A percentile compares a stretch with the other conserved stretches of the same genome.
Evolutionary conservation across 176 grass and related monocot genomes (phyloP).

Genomic region (Stipa capillata): DNA sequence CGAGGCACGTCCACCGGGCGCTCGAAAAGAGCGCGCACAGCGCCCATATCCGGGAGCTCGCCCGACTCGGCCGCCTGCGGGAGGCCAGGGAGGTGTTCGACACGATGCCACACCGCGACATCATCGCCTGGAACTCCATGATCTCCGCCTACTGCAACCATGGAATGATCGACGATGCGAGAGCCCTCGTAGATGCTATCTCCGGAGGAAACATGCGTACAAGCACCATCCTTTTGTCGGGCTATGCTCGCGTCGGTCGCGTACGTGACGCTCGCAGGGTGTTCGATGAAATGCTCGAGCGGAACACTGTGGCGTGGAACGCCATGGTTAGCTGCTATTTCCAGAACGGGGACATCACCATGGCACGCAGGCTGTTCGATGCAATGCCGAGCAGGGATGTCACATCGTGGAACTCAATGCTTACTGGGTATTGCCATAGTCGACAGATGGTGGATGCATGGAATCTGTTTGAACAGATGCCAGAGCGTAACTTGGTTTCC

Average conservation of each 20-base stretch:
- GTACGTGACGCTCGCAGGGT: conserved; percentile 47
- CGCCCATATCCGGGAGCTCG: conserved; percentile 33
- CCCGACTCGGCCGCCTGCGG: conserved; percentile 20
- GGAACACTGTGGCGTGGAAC: conserved; percentile 50
- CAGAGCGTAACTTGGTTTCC: conserved; percentile 40
- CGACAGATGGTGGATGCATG: conserved; percentile 40
- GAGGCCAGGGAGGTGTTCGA: conserved; percentile 52
- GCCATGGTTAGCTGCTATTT: conserved; percentile 54
- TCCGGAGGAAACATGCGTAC: conserved; percentile 32
- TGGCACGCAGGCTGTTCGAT: conserved; percentile 47
- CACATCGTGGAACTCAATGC: conserved; percentile 59
- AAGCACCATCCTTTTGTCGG: conserved; percentile 37
- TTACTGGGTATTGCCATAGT: conserved; percentile 59
- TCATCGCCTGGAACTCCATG: conserved; percentile 52
- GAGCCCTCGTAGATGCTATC: conserved; percentile 19
- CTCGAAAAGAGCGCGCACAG: not conserved
- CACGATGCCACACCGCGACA: conserved; percentile 25
- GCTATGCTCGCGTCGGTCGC: conserved; percentile 23
- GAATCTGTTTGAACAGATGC: conserved; percentile 41
- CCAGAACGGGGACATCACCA: conserved; percentile 37
- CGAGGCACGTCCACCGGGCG: not conserved
- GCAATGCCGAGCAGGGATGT: conserved; percentile 41
- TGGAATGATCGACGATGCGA: conserved; percentile 29
- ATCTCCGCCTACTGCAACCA: conserved; percentile 30
- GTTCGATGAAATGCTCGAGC: conserved; percentile 46